Percentiles rank a stretch among this genome's conserved stretches.
These are phyloP conservation scores for Corynespora cassiicola DNA, from an alignment of 2,329 filamentous ascomycete genomes.

Conservation along the genomic window DNA sequence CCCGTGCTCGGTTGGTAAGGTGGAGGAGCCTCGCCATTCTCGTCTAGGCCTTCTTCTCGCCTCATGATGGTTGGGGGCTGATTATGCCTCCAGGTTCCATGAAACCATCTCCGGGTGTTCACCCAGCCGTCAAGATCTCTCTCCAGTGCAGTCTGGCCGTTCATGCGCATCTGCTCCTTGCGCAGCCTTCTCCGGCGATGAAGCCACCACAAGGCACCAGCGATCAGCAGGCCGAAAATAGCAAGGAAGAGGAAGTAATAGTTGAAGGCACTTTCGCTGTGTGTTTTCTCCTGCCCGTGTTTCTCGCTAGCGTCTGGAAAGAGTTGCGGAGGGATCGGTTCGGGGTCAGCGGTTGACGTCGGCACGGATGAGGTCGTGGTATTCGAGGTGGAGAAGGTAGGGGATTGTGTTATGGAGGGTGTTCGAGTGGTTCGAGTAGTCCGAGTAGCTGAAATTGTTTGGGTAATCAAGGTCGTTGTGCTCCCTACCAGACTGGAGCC, in stretches of 20 bases:
- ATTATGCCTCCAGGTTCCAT: conserved; percentile 28
- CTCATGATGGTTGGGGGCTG: conserved; percentile 22
- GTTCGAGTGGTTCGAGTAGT: conserved; percentile 8
- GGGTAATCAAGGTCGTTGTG: conserved; percentile 7
- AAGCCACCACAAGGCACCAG: conserved; percentile 52
- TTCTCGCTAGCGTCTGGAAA: conserved; percentile 13
- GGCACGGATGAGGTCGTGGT: conserved; percentile 7
- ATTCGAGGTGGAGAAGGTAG: conserved; percentile 7
- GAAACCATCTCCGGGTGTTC: conserved; percentile 36
- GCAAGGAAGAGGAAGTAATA: conserved; percentile 66
- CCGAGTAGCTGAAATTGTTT: conserved; percentile 3
- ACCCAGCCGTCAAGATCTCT: conserved; percentile 45
- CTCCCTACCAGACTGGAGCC: no score
- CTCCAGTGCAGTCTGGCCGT: conserved; percentile 41
- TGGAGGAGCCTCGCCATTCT: conserved; percentile 69
- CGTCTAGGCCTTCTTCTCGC: conserved; percentile 65
- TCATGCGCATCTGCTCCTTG: conserved; percentile 30
- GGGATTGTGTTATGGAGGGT: conserved; percentile 12
- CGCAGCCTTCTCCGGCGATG: conserved; percentile 50
- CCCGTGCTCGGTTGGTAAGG: conserved; percentile 58
- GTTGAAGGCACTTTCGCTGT: conserved; percentile 44
- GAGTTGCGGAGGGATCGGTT: conserved; percentile 10
- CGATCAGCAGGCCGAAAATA: conserved; percentile 54
- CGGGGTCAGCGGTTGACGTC: not conserved
- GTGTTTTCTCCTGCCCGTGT: conserved; percentile 3